phyloP scores from a whole-genome alignment of 192 early-diverging fungal species.

The Umbelopsis sp. region DNA sequence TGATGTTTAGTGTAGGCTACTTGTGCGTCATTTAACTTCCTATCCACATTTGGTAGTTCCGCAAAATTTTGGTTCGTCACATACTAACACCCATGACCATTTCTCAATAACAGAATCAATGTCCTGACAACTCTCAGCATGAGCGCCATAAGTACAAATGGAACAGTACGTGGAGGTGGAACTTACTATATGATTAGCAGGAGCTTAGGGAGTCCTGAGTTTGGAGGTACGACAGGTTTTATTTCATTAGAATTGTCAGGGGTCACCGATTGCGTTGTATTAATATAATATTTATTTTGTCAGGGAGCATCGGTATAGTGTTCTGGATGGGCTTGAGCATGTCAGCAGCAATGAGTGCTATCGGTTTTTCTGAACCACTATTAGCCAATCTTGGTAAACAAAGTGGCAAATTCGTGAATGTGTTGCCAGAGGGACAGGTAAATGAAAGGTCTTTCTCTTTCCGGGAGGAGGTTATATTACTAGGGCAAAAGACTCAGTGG shows the following conservation, averaged over 20 bases:
- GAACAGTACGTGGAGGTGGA: constrained; percentile 64
- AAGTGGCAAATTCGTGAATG: constrained; percentile 47
- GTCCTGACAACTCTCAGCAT: constrained; percentile 65
- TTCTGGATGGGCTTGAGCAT: constrained; percentile 64
- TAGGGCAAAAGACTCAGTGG: no score
- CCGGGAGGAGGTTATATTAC: no score
- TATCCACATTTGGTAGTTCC: background rate
- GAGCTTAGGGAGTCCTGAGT: constrained; percentile 65
- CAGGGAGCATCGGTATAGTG: constrained; percentile 63
- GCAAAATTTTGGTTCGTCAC: background rate
- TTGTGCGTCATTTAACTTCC: constrained; percentile 13
- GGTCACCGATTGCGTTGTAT: background rate
- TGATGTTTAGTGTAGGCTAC: constrained; percentile 61
- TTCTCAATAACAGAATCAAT: constrained; percentile 41
- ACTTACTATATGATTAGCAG: constrained; percentile 71
- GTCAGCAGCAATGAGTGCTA: constrained; percentile 59
- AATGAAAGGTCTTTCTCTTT: background rate
- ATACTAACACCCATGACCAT: constrained; percentile 13
- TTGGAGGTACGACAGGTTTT: constrained; percentile 46
- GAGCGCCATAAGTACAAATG: constrained; percentile 71
- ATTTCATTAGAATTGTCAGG: background rate
- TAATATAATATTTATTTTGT: background rate
- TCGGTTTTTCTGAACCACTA: constrained; percentile 69
- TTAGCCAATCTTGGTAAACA: constrained; percentile 61
- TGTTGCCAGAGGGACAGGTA: constrained; percentile 57